Percentiles rank a stretch among this genome's conserved stretches.
Conservation (phyloP, 1,284 basidiomycete genomes). For the Papiliotrema laurentii region DNA sequence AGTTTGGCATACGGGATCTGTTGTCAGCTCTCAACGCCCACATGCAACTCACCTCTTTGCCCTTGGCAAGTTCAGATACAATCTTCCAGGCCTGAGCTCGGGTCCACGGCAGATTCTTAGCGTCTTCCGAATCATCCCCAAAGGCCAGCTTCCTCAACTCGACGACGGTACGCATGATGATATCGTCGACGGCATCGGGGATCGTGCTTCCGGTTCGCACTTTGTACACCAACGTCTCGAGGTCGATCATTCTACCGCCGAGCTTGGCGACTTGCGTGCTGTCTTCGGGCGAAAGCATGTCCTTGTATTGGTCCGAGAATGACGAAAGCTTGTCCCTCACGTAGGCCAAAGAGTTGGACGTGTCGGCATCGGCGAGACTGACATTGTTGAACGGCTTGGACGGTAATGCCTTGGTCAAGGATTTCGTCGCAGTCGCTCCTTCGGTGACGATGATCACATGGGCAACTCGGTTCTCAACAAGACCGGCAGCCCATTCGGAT, state of each 20-base stretch:
- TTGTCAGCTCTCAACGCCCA: background rate
- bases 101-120: constrained; percentile 75
- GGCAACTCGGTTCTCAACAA: constrained; percentile 79
- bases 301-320: constrained; percentile 8
- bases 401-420: constrained; percentile 79
- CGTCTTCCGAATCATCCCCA: constrained; percentile 84
- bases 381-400: constrained; percentile 77
- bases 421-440: constrained; percentile 80
- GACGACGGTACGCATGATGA: constrained; percentile 69
- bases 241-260: constrained; percentile 72
- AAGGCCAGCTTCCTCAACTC: constrained; percentile 89
- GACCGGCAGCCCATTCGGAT: constrained; percentile 76
- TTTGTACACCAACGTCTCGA: constrained; percentile 69
- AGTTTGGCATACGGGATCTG: constrained; percentile 78
- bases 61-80: constrained; percentile 66
- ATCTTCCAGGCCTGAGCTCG: constrained; percentile 85
- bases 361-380: constrained; percentile 77
- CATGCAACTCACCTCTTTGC: constrained; percentile 58
- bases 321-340: constrained; percentile 67
- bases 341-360: constrained; percentile 70
- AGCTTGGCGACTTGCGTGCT: constrained; percentile 62
- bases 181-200: constrained; percentile 80
- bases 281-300: constrained; percentile 50
- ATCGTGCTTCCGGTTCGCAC: constrained; percentile 68
- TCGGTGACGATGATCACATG: constrained; percentile 91